phyloP scores from a whole-genome alignment of 768 basidiomycete species.

The Sporobolomyces roseus region DNA sequence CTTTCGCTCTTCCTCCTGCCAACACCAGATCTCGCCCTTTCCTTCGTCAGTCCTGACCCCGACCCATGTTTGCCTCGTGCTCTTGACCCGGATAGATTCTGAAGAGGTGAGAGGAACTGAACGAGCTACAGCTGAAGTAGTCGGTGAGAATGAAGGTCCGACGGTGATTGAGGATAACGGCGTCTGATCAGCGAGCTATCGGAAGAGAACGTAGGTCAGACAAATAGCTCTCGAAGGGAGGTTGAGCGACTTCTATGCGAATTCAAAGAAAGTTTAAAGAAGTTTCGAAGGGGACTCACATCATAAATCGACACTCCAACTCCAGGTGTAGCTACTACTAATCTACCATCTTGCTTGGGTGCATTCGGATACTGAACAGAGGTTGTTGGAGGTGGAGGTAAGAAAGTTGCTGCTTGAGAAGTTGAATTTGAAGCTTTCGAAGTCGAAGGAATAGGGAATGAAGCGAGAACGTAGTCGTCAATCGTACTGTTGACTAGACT shows the following conservation, averaged over 20 bases:
- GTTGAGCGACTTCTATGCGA: neutral
- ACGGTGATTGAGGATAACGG: constrained; percentile 38
- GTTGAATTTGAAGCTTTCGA: neutral
- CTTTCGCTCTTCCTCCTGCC: constrained; percentile 39
- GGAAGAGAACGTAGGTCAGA: neutral
- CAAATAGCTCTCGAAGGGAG: neutral
- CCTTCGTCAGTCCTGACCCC: constrained; percentile 25
- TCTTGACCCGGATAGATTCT: constrained; percentile 38
- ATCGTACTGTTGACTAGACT: constrained; percentile 20
- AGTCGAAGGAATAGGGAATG: constrained; percentile 20
- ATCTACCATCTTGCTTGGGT: constrained; percentile 13
- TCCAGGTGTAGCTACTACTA: constrained; percentile 12
- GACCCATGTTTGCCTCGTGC: constrained; percentile 35
- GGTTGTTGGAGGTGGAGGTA: neutral
- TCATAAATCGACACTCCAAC: constrained; percentile 38
- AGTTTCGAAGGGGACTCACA: constrained; percentile 25
- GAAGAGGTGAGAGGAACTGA: constrained; percentile 26
- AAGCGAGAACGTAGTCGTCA: constrained; percentile 33
- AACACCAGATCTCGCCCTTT: constrained; percentile 39
- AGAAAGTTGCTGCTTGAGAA: neutral
- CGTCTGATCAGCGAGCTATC: constrained; percentile 38
- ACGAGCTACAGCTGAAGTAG: constrained; percentile 36
- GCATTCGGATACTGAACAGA: constrained; percentile 25
- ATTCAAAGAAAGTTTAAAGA: neutral
- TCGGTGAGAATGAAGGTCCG: constrained; percentile 35